These are phyloP conservation scores for Cucurbita maxima DNA, from an alignment of 306 rosid genomes.

Conservation along the genomic window DNA sequence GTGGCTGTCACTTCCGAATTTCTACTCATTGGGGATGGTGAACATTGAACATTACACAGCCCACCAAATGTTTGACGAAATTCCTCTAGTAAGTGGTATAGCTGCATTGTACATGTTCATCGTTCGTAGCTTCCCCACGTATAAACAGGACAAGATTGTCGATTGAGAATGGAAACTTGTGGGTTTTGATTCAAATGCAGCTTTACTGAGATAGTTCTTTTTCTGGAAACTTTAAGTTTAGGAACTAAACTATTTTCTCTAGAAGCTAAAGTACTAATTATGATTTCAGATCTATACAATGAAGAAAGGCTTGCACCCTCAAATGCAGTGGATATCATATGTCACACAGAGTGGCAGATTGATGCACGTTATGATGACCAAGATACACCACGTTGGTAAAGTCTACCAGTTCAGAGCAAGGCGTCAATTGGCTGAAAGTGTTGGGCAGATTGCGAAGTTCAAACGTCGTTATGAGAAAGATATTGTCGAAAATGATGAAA, in stretches of 20 bases:
- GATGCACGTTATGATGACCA: slow-evolving; percentile 79
- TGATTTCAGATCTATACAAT: slow-evolving; percentile 15
- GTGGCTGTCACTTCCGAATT: background rate
- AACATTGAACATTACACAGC: background rate
- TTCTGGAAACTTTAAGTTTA: background rate
- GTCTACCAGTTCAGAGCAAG: slow-evolving; percentile 81
- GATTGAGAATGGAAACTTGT: background rate
- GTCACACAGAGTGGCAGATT: slow-evolving; percentile 87
- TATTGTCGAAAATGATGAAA: slow-evolving; percentile 7
- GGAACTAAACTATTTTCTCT: background rate
- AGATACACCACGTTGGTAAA: slow-evolving; percentile 72
- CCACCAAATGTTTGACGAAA: background rate
- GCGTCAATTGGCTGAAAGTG: slow-evolving; percentile 77
- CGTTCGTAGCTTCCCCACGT: background rate
- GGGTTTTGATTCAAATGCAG: background rate
- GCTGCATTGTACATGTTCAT: background rate
- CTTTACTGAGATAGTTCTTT: background rate
- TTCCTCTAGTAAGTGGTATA: background rate
- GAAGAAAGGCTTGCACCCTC: slow-evolving; percentile 94
- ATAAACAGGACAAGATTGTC: background rate
- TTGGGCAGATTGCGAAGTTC: slow-evolving; percentile 83
- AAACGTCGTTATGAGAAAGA: slow-evolving; percentile 53
- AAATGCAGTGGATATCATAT: slow-evolving; percentile 87
- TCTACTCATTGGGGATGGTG: background rate
- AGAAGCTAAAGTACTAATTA: background rate